phyloP scores from a whole-genome alignment of 306 rosid species.

The Prunus dulcis region DNA sequence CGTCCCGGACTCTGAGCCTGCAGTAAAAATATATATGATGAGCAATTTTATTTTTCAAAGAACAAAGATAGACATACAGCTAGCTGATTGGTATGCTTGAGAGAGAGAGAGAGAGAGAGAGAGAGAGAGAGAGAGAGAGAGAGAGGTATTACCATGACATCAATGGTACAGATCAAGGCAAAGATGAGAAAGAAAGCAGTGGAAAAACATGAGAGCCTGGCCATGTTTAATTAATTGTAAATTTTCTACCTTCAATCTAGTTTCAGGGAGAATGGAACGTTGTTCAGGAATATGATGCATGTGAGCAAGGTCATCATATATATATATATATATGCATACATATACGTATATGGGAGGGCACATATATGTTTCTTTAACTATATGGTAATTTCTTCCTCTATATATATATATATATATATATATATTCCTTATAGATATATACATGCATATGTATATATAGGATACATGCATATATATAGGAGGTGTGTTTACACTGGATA shows the following conservation, averaged over 20 bases:
- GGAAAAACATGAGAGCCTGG: neutral
- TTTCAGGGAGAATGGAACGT: neutral
- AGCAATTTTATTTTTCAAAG: too few species aligned
- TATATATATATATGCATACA: too few species aligned
- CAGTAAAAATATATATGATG: neutral
- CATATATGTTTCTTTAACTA: neutral
- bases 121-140: neutral
- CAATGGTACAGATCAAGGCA: neutral
- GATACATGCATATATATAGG: too few species aligned
- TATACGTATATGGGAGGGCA: too few species aligned
- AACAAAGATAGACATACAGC: too few species aligned
- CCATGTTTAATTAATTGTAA: neutral
- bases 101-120: too few species aligned
- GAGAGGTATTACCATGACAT: neutral
- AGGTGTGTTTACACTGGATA: too few species aligned
- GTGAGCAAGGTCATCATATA: neutral
- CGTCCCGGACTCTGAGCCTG: neutral
- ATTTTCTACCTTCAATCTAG: neutral
- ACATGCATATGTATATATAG: too few species aligned
- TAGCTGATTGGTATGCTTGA: too few species aligned
- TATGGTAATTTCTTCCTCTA: too few species aligned
- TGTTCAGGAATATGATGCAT: neutral
- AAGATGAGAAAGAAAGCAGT: neutral
- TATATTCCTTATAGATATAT: too few species aligned
- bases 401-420: too few species aligned